Base-by-base conservation (phyloP, 2,329 filamentous ascomycete genomes). In the Clonostachys solani region DNA sequence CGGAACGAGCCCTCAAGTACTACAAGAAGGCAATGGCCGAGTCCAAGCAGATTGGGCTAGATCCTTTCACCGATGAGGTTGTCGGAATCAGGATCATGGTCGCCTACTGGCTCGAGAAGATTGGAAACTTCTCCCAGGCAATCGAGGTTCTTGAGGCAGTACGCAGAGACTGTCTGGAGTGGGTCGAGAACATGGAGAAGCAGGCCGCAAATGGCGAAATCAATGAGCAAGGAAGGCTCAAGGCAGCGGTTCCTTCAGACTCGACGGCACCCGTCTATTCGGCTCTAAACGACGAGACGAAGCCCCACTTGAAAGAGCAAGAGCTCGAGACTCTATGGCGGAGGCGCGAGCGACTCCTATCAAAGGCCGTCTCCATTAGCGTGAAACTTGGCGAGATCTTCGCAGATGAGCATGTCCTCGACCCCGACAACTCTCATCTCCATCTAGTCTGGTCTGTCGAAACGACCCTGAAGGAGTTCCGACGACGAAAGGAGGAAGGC, bases 51-150 rank as follows among this genome's bases (percentile, higher is more conserved):
- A 61, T 87, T 44, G 83, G 84, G 1, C 81, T 99, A 71, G 90
- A 97, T 60, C 89, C 89, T 0, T 95, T 92, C 62, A 92, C 88
- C 5, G 88, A 96, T 56, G 92, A 96, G 63, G 85, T 96, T 34
- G 77, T 96, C 55, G 94, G 94, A 9, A 84, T 97, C 45, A 89
- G 91, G 60, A 84, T 97, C 44, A 84, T 92, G 61, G 75, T 95
- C 9, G 84, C 89, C 2, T 77, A 78, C 10, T 83, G 95, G 75
- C 76, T 96, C 52, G 89, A 96, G 66, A 85, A 86, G 59, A 80
- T 89, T 15, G 77, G 84, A 33, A 81, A 86, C 57, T 84, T 84
- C 59, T 74, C 80, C 18, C 80, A 84, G 48, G 83, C 91, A 0
- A 84, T 89, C 48, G 80, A 89, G 44, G 83, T 96, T 5, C 69